These are phyloP conservation scores for Penicillium arizonense DNA, from an alignment of 495 filamentous ascomycete genomes.

Conservation along the genomic window DNA sequence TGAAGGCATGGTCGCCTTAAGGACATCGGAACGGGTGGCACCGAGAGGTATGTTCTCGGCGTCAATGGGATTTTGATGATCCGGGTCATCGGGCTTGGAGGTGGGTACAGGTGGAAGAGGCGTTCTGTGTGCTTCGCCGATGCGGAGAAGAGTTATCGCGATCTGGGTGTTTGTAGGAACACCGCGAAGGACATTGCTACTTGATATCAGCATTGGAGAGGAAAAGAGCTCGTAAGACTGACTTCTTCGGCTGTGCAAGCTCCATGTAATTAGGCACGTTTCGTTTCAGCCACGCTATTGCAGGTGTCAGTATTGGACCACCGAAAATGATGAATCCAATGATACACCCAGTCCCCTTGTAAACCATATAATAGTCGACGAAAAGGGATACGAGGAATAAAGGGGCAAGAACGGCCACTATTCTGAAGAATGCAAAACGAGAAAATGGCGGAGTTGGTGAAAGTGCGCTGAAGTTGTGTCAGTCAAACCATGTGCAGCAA, in stretches of 20 bases:
- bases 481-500: background rate
- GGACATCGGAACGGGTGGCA: too few species aligned
- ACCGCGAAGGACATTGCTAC: slow-evolving; percentile 65
- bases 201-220: background rate
- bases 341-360: slow-evolving; percentile 13
- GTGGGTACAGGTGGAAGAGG: slow-evolving; percentile 70
- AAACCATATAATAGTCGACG: slow-evolving; percentile 29
- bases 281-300: slow-evolving; percentile 57
- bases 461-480: slow-evolving; percentile 48
- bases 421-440: slow-evolving; percentile 51
- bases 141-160: slow-evolving; percentile 70
- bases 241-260: slow-evolving; percentile 67
- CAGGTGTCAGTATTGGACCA: slow-evolving; percentile 63
- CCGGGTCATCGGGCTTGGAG: slow-evolving; percentile 26
- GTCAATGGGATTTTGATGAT: slow-evolving; percentile 1
- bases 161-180: slow-evolving; percentile 77
- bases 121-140: slow-evolving; percentile 72
- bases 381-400: slow-evolving; percentile 57
- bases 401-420: slow-evolving; percentile 58
- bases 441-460: slow-evolving; percentile 71
- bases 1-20: background rate
- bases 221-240: slow-evolving; percentile 7
- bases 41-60: too few species aligned
- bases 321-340: slow-evolving; percentile 68
- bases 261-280: slow-evolving; percentile 57